Conservation (phyloP, 768 basidiomycete species). For the Coprinopsis sp. region DNA sequence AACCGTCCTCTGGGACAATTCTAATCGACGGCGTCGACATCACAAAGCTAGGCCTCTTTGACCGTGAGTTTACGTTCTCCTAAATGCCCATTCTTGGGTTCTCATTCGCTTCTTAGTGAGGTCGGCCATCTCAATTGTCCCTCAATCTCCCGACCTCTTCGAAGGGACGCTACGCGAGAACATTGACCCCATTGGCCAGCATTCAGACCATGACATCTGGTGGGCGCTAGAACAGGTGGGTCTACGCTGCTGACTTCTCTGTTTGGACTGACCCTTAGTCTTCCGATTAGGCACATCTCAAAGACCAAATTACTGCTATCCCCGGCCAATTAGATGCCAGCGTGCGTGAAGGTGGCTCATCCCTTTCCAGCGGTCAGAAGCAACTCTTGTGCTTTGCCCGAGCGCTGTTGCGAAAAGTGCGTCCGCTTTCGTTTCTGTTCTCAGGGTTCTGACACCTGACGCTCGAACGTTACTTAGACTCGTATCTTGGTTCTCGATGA, state of each 20-base stretch:
- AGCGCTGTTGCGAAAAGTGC: conserved; percentile 71
- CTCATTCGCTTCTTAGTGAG: conserved; percentile 44
- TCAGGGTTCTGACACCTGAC: too few species aligned
- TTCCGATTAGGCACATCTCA: conserved; percentile 52
- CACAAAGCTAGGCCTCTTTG: conserved; percentile 68
- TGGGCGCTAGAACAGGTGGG: conserved; percentile 64
- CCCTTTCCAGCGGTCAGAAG: conserved; percentile 79
- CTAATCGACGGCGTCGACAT: conserved; percentile 74
- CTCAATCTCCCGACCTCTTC: conserved; percentile 70
- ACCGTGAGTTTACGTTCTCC: conserved; percentile 38
- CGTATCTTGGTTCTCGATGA: conserved; percentile 93
- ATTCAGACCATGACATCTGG: conserved; percentile 85
- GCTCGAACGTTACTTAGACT: conserved; percentile 50
- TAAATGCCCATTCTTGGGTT: neutral
- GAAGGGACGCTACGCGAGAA: conserved; percentile 80
- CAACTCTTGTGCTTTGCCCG: conserved; percentile 89
- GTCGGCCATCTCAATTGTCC: conserved; percentile 79
- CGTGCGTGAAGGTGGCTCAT: conserved; percentile 75
- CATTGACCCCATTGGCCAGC: conserved; percentile 77
- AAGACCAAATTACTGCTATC: conserved; percentile 60
- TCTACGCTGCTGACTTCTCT: neutral
- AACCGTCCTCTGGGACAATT: conserved; percentile 63
- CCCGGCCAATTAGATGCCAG: conserved; percentile 67
- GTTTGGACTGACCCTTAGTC: neutral
- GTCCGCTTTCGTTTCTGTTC: conserved; percentile 1